Evolutionary conservation across 805 yeast species (phyloP).

Genomic region (Grigorovia humatica): DNA sequence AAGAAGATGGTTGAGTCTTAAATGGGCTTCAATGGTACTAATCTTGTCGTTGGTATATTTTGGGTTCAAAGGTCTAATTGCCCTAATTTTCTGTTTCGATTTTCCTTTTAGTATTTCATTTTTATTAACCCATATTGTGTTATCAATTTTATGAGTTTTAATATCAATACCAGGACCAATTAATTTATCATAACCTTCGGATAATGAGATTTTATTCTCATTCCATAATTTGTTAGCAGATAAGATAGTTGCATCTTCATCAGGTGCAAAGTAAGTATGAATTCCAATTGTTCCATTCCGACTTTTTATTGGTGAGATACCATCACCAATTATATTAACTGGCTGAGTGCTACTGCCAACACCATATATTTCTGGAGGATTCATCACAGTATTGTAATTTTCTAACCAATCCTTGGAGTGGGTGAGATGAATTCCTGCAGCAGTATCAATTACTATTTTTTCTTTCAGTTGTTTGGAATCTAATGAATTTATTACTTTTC

Average conservation of each 20-base stretch:
- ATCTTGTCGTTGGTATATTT: neutral
- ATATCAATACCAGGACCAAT: neutral
- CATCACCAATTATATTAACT: neutral
- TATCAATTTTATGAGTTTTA: neutral
- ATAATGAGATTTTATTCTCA: neutral
- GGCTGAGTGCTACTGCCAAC: neutral
- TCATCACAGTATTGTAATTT: neutral
- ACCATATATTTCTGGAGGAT: slow-evolving; percentile 1
- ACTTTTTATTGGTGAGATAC: neutral
- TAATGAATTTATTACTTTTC: neutral
- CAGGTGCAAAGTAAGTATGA: neutral
- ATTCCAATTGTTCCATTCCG: neutral
- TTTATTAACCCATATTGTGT: slow-evolving; percentile 1
- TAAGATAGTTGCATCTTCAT: slow-evolving; percentile 3
- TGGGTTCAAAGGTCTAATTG: neutral
- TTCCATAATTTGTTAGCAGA: slow-evolving; percentile 1
- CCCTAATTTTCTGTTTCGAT: neutral
- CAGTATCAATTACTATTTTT: slow-evolving; percentile 1
- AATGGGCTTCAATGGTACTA: slow-evolving; percentile 1
- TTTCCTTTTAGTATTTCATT: neutral
- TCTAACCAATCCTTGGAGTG: neutral
- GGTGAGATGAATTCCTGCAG: slow-evolving; percentile 1
- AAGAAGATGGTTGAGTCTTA: neutral
- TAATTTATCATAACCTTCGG: neutral
- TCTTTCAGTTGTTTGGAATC: too few species aligned